These are phyloP conservation scores for Penicillium fuscoglaucum DNA, from an alignment of 2,329 filamentous ascomycete species.

Conservation along the genomic window DNA sequence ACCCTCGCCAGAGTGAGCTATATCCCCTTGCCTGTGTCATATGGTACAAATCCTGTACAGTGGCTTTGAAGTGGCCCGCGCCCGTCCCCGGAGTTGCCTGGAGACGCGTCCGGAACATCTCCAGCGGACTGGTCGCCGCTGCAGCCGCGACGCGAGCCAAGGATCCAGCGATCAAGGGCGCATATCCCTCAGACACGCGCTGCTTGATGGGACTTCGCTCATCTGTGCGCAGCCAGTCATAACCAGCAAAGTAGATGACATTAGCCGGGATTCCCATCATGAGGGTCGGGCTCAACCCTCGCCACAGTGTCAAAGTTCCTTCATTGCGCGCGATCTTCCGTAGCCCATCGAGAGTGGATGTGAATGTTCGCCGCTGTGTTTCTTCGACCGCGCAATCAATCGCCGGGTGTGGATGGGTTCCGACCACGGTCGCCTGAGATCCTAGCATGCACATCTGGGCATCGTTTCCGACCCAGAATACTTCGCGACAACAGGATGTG, in stretches of 20 bases:
- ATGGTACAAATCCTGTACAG: conserved; percentile 70
- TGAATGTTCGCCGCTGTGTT: conserved; percentile 77
- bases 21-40: conserved; percentile 81
- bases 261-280: conserved; percentile 93
- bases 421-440: conserved; percentile 38
- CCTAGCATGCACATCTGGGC: conserved; percentile 77
- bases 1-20: conserved; percentile 80
- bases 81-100: conserved; percentile 66
- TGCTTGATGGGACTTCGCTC: conserved; percentile 68
- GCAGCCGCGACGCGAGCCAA: conserved; percentile 78
- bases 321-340: conserved; percentile 95
- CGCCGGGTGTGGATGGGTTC: conserved; percentile 45
- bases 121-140: conserved; percentile 80
- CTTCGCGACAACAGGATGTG: conserved; percentile 91
- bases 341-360: conserved; percentile 86
- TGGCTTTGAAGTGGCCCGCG: conserved; percentile 74
- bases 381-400: conserved; percentile 85
- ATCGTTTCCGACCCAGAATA: conserved; percentile 92
- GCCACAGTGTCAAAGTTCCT: conserved; percentile 82
- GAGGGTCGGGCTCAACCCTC: conserved; percentile 88
- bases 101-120: conserved; percentile 90
- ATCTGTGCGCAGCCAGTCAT: conserved; percentile 86
- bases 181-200: conserved; percentile 66
- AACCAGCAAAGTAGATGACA: conserved; percentile 98
- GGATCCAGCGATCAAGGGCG: conserved; percentile 77